Conservation (phyloP, 164 flowering plant genomes). For the Santalum album region DNA sequence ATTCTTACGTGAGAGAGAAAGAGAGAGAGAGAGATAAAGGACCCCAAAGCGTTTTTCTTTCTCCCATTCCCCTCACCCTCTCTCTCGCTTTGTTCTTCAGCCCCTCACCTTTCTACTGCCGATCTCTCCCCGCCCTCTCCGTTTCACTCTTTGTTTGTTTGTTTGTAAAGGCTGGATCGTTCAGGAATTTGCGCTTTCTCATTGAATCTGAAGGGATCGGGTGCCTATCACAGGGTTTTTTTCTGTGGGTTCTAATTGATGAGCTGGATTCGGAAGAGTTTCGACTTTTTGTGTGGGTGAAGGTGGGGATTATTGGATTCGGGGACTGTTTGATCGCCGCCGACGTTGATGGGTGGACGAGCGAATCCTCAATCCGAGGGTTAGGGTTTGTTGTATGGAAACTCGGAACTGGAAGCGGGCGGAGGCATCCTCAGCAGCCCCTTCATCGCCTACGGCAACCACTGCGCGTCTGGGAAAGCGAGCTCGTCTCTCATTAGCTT, state of each 20-base stretch:
- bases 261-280: not conserved
- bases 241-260: not conserved
- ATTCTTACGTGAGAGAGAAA: too few species aligned
- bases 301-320: slow-evolving; percentile 29
- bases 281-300: not conserved
- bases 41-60: too few species aligned
- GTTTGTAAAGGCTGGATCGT: too few species aligned
- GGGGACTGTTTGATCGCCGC: slow-evolving; percentile 51
- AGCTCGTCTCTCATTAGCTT: slow-evolving; percentile 32
- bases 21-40: too few species aligned
- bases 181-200: too few species aligned
- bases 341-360: slow-evolving; percentile 18
- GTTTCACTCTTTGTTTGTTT: too few species aligned
- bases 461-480: slow-evolving; percentile 63
- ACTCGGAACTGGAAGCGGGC: slow-evolving; percentile 99
- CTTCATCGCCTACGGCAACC: slow-evolving; percentile 51
- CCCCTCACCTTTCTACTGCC: too few species aligned
- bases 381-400: slow-evolving; percentile 88
- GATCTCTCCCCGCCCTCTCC: too few species aligned
- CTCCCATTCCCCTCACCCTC: too few species aligned
- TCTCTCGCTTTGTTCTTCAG: too few species aligned
- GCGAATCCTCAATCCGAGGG: slow-evolving; percentile 19
- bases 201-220: too few species aligned
- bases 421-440: slow-evolving; percentile 99
- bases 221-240: too few species aligned